Base-by-base conservation (phyloP, 345 rosid species). In the Acer negundo region DNA sequence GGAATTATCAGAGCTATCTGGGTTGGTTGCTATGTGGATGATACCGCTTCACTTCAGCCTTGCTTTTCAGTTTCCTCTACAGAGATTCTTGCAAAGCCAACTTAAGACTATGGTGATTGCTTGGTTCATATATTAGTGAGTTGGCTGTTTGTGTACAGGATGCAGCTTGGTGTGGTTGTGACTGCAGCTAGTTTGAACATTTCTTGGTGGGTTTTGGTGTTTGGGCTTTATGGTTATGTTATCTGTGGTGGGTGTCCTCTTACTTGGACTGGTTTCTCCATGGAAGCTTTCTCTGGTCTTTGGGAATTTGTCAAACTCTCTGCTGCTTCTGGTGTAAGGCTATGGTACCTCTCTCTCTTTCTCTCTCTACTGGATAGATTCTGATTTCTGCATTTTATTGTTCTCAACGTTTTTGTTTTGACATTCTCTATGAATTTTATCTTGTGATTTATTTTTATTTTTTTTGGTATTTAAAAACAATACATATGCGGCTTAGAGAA, bases 401-500 rank as follows among this genome's bases (percentile, higher is more conserved):
- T 28, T 3, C 31, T 28, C 31, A 2, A 28, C 31, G 31, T 28
- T 28, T 28, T 2, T n/a, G n/a, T n/a, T n/a, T n/a, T n/a, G n/a
- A n/a, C n/a, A n/a, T n/a, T 28, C 31, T 2, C 2, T 3, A 28
- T 28, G 31, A 28, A 28, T 28, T 3, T 28, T 28, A 28, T 28
- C 31, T 2, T 28, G 31, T 28, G 3, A 28, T n/a, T n/a, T n/a
- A n/a, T n/a, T n/a, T n/a, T n/a, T n/a, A n/a, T n/a, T n/a, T n/a
- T n/a, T n/a, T n/a, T n/a, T n/a, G n/a, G n/a, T n/a, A n/a, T n/a
- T n/a, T n/a, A n/a, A n/a, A n/a, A n/a, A n/a, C n/a, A n/a, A n/a
- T n/a, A n/a, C n/a, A n/a, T n/a, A n/a, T n/a, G 31, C 87, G 94
- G 99, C 87, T 80, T 94, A 89, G 99, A 93, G 84, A 95, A 85